A percentile compares a stretch with the other conserved stretches of the same genome.
phyloP scores from a whole-genome alignment of 768 basidiomycete genomes.

The Amanita phalloides region DNA sequence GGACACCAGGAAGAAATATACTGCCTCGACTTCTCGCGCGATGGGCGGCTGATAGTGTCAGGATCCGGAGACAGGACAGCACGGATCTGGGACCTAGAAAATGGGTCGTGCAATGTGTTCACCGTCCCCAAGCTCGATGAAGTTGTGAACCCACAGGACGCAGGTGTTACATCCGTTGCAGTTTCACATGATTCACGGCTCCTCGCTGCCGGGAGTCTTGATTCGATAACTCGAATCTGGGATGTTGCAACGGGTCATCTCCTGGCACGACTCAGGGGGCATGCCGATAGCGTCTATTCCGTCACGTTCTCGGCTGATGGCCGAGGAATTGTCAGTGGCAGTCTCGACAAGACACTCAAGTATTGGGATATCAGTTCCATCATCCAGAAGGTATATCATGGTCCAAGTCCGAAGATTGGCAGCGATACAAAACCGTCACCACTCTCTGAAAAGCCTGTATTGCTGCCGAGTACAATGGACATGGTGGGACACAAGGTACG shows the following conservation, averaged over 20 bases:
- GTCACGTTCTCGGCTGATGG: constrained; percentile 93
- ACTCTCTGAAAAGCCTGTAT: constrained; percentile 33
- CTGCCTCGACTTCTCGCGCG: constrained; percentile 77
- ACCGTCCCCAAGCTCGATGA: constrained; percentile 38
- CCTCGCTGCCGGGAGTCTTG: constrained; percentile 55
- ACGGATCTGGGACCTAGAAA: constrained; percentile 28
- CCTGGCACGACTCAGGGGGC: constrained; percentile 62
- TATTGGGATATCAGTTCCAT: constrained; percentile 78
- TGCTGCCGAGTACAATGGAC: constrained; percentile 46
- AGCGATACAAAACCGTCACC: constrained; percentile 46
- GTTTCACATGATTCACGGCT: constrained; percentile 62
- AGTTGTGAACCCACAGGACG: constrained; percentile 23
- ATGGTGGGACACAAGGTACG: constrained; percentile 77
- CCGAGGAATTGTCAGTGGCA: constrained; percentile 78
- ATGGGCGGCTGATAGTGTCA: constrained; percentile 71
- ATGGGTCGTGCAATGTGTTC: constrained; percentile 16
- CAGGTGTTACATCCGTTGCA: constrained; percentile 66
- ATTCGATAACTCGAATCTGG: constrained; percentile 69
- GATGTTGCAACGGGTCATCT: constrained; percentile 52
- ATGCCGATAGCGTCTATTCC: constrained; percentile 74
- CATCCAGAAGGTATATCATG: constrained; percentile 50
- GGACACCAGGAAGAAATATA: constrained; percentile 92
- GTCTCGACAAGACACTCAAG: constrained; percentile 75
- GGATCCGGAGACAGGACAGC: constrained; percentile 55
- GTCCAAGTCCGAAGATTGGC: constrained; percentile 27